Evolutionary conservation across 2,329 filamentous ascomycete genomes (phyloP).

Genomic region (Mariannaea elegans): DNA sequence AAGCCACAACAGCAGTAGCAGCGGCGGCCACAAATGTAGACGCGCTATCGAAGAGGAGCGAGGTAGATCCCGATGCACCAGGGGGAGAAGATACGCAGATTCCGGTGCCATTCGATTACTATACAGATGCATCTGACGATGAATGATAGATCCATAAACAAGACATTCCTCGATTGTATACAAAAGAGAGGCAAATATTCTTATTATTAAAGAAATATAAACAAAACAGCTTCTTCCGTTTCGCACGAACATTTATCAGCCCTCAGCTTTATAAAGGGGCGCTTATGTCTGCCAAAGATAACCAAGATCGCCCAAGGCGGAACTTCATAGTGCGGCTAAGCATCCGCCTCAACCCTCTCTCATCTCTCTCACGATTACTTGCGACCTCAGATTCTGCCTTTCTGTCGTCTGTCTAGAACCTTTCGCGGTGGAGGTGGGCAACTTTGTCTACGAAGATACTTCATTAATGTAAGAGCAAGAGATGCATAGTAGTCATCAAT

Average conservation of each 20-base stretch:
- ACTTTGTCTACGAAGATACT: slow-evolving; percentile 26
- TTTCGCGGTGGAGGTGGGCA: slow-evolving; percentile 28
- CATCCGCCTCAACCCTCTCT: neutral
- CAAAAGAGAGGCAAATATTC: neutral
- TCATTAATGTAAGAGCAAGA: slow-evolving; percentile 16
- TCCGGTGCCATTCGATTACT: slow-evolving; percentile 47
- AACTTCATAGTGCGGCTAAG: neutral
- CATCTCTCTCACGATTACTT: too few relatives aligned
- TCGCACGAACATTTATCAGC: too few relatives aligned
- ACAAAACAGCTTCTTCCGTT: too few relatives aligned
- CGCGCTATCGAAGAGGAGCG: neutral
- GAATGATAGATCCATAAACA: slow-evolving; percentile 21
- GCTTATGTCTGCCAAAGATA: too few relatives aligned
- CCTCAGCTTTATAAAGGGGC: too few relatives aligned
- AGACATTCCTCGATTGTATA: neutral
- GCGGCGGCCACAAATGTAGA: neutral
- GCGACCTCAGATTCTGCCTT: slow-evolving; percentile 25
- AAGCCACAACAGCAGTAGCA: neutral
- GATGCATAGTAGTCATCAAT: too few relatives aligned
- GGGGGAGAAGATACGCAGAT: slow-evolving; percentile 40
- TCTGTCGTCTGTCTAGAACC: slow-evolving; percentile 28
- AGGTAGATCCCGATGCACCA: slow-evolving; percentile 38
- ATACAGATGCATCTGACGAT: slow-evolving; percentile 41
- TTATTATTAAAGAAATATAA: too few relatives aligned
- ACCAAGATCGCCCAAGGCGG: too few relatives aligned